These are phyloP conservation scores for Yamadazyma philogaea DNA, from an alignment of 805 yeast genomes.

Conservation along the genomic window DNA sequence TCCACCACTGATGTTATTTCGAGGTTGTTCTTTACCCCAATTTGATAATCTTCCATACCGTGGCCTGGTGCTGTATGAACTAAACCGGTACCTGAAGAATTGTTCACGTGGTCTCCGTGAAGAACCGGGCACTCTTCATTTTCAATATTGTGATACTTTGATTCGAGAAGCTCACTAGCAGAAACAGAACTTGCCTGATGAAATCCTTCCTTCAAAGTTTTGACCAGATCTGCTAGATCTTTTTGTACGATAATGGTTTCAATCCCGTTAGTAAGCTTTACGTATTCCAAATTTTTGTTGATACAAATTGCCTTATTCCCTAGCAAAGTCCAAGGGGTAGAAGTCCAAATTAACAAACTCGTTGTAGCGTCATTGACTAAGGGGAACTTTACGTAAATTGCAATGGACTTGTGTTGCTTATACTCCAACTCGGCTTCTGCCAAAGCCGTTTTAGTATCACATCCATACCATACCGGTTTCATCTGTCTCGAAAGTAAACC, in stretches of 20 bases:
- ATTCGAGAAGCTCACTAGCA: conserved; percentile 3
- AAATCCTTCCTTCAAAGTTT: conserved; percentile 18
- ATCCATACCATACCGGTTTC: conserved; percentile 97
- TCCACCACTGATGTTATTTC: conserved; percentile 76
- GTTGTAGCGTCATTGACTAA: conserved; percentile 12
- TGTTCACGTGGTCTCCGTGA: conserved; percentile 79
- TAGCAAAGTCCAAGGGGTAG: conserved; percentile 97
- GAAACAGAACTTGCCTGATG: background rate
- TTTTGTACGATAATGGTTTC: conserved; percentile 58
- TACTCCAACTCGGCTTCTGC: conserved; percentile 97
- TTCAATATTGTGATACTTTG: conserved; percentile 31
- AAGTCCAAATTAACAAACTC: conserved; percentile 77
- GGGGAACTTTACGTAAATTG: conserved; percentile 70
- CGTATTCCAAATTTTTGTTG: conserved; percentile 57
- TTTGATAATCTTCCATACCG: conserved; percentile 86
- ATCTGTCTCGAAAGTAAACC: conserved; percentile 77
- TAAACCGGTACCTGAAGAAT: conserved; percentile 84
- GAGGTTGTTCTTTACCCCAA: conserved; percentile 58
- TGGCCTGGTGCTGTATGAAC: conserved; percentile 99
- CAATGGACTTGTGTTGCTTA: conserved; percentile 64
- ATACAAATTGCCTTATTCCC: conserved; percentile 83
- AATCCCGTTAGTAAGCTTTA: conserved; percentile 34
- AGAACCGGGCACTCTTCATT: conserved; percentile 54
- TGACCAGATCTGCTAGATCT: conserved; percentile 42
- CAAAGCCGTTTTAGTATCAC: conserved; percentile 87